Evolutionary conservation across 225 moss, liverwort and hornwort genomes (phyloP).

Genomic region (Pseudoscleropodium purum): DNA sequence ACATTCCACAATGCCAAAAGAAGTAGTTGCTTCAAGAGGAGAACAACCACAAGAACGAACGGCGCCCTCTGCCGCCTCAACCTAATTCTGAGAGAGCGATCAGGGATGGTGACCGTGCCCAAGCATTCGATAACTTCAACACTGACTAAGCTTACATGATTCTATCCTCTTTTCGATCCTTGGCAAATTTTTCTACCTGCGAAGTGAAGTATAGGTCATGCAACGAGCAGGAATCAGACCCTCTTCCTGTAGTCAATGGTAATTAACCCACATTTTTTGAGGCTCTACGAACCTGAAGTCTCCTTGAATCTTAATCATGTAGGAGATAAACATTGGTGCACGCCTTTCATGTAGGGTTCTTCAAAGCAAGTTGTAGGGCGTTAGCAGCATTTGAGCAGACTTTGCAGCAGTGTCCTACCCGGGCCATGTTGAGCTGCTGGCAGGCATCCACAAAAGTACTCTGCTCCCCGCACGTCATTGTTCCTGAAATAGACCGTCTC

Average conservation of each 20-base stretch:
- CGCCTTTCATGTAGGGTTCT: background rate
- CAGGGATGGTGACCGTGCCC: background rate
- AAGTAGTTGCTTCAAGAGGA: background rate
- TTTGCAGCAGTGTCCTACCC: constrained; percentile 12
- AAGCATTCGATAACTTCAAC: background rate
- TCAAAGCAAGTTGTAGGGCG: background rate
- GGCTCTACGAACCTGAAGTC: background rate
- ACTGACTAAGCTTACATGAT: background rate
- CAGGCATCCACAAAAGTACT: constrained; percentile 54
- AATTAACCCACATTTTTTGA: background rate
- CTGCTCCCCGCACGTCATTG: constrained; percentile 69
- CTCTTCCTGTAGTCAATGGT: background rate
- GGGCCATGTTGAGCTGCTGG: constrained; percentile 54
- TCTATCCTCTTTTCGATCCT: background rate
- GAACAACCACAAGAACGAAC: background rate
- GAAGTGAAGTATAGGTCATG: background rate
- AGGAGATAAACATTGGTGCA: background rate
- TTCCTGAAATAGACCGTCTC: constrained; percentile 28
- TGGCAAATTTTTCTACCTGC: background rate
- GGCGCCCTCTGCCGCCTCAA: background rate
- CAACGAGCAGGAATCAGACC: background rate
- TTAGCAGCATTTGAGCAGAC: background rate
- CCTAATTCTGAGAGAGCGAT: background rate
- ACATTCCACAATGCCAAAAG: background rate
- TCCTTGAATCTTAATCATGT: background rate